These are phyloP conservation scores for Hortiboletus rubellus DNA, from an alignment of 1,284 basidiomycete genomes.

Conservation along the genomic window DNA sequence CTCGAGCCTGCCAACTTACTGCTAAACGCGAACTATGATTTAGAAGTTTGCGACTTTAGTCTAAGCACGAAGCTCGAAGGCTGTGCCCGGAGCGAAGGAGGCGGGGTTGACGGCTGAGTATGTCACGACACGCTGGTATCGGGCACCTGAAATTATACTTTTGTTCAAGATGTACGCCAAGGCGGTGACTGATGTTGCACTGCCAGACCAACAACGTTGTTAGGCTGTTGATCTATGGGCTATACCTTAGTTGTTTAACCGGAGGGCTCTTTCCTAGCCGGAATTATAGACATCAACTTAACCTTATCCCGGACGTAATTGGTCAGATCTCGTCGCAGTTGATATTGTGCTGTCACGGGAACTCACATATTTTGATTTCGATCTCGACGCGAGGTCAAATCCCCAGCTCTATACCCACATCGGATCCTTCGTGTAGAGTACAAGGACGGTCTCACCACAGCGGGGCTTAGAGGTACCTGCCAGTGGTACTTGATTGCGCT, in stretches of 20 bases:
- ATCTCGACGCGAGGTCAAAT: constrained; percentile 34
- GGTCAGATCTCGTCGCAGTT: constrained; percentile 39
- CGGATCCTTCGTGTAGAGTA: constrained; percentile 44
- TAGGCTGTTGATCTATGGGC: constrained; percentile 85
- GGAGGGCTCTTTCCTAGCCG: constrained; percentile 84
- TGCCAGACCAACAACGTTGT: background rate
- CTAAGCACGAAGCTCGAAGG: constrained; percentile 62
- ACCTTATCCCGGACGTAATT: constrained; percentile 85
- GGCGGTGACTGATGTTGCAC: constrained; percentile 33
- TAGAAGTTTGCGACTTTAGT: constrained; percentile 86
- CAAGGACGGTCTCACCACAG: constrained; percentile 76
- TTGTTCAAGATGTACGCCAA: constrained; percentile 85
- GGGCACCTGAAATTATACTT: constrained; percentile 88
- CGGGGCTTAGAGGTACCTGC: constrained; percentile 64
- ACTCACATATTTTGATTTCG: constrained; percentile 76
- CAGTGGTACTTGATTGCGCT: constrained; percentile 33
- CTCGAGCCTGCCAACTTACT: constrained; percentile 82
- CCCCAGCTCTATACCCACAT: constrained; percentile 10
- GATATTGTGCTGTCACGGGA: background rate
- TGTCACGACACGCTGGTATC: constrained; percentile 84
- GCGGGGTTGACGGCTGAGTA: constrained; percentile 82
- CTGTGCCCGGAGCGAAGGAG: constrained; percentile 61
- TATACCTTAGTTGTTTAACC: constrained; percentile 85
- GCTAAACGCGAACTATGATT: constrained; percentile 83
- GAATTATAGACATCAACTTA: constrained; percentile 87